These are phyloP conservation scores for Silybum marianum DNA, from an alignment of 129 eudicot species.

Conservation along the genomic window DNA sequence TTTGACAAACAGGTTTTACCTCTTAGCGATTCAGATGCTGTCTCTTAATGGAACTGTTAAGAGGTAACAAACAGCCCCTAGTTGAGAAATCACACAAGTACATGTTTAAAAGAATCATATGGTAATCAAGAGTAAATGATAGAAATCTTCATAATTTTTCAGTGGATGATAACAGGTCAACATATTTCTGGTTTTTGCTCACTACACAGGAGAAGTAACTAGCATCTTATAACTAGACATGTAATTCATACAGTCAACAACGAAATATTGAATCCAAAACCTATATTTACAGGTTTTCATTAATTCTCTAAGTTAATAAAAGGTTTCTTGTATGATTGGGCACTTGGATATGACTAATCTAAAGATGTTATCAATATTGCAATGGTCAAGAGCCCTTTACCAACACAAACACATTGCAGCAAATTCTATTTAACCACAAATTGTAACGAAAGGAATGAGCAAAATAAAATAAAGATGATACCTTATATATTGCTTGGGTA, in stretches of 20 bases:
- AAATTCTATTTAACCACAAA: neutral
- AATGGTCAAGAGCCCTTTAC: neutral
- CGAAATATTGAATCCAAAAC: neutral
- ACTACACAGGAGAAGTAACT: neutral
- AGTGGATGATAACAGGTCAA: neutral
- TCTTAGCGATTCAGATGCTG: no score
- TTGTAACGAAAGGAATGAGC: neutral
- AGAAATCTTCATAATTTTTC: neutral
- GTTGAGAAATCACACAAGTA: neutral
- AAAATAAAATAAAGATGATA: neutral
- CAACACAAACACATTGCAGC: neutral
- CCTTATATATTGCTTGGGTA: conserved; percentile 82
- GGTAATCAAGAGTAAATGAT: neutral
- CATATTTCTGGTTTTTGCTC: neutral
- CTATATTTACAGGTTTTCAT: neutral
- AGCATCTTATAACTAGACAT: neutral
- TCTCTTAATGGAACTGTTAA: no score
- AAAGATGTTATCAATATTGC: neutral
- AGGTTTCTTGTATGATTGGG: neutral
- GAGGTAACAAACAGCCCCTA: no score
- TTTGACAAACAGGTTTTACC: no score
- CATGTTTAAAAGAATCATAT: neutral
- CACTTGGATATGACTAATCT: neutral
- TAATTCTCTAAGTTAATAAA: neutral
- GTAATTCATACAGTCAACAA: neutral